Evolutionary conservation across 108 stramenopile species (phyloP).

Genomic region (Skeletonema grethae): DNA sequence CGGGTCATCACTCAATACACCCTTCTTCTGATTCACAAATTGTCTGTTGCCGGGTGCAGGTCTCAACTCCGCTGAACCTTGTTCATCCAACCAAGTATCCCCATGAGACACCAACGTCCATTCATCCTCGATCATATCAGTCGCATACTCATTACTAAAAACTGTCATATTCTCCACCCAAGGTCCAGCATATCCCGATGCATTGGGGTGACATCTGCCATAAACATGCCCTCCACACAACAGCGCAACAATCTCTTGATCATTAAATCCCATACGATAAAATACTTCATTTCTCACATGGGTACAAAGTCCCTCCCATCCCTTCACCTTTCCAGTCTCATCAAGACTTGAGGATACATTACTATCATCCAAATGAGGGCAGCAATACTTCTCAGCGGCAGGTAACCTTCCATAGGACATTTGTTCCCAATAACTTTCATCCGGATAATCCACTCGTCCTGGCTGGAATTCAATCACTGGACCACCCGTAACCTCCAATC

Average conservation of each 20-base stretch:
- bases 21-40: conserved; percentile 46
- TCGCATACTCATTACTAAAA: conserved; percentile 68
- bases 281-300: conserved; percentile 70
- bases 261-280: conserved; percentile 85
- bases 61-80: conserved; percentile 43
- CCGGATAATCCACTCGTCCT: conserved; percentile 51
- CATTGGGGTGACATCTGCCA: conserved; percentile 66
- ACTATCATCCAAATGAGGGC: conserved; percentile 49
- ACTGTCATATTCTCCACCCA: conserved; percentile 57
- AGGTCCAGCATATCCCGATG: conserved; percentile 57
- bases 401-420: conserved; percentile 57
- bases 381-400: conserved; percentile 56
- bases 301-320: conserved; percentile 54
- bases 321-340: conserved; percentile 45
- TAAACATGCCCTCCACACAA: conserved; percentile 56
- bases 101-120: conserved; percentile 53
- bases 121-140: conserved; percentile 53
- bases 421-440: conserved; percentile 39
- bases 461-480: conserved; percentile 45
- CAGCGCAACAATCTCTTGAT: conserved; percentile 80
- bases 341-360: conserved; percentile 48
- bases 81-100: conserved; percentile 42
- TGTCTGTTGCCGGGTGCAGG: conserved; percentile 58
- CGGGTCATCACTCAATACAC: conserved; percentile 34
- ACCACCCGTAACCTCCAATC: conserved; percentile 55